Base-by-base conservation (phyloP, 345 rosid species). In the Hirschfeldia incana region DNA sequence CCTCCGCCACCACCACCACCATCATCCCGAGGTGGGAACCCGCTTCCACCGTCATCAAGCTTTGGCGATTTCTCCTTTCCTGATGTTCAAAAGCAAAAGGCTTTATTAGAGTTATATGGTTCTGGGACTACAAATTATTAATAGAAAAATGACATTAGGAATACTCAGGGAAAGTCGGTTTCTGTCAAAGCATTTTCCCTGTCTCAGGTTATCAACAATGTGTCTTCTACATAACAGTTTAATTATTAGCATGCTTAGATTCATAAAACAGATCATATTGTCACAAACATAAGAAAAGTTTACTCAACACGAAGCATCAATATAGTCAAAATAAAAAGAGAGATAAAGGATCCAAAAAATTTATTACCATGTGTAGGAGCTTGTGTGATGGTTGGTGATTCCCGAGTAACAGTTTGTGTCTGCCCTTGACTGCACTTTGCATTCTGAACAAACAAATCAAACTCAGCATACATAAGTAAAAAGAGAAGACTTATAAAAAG, bases 1-100 rank as follows among this genome's bases (percentile, higher is more conserved):
- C 98, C 97, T 0, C 97, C 96, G 0, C 96, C 98, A 0, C 97
- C 95, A 3, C 86, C 95, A 0, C 86, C 95, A 32, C 84, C 94
- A 12, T 82, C 90, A 63, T 84, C 94, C 2, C 89, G 77, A 34
- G 97, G 97, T 0, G 97, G 97, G 53, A 91, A 79, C 15, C 95
- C 93, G n/a, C 83, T 84, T 36, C 94, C 95, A 7, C 94, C 94
- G 46, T 90, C 95, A 79, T 92, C 97, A 3, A 92, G 86, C 61
- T 86, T 76, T 0, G 91, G 92, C 0, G 97, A 83, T 72, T 85
- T 88, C 81, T 86, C 87, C 39, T 83, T 81, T 58, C 80, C 91
- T 87, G 85, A 75, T 62, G 55, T 55, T 39, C 44, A 46, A 6
- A 69, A 37, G 2, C 59, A 63, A 68, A 46, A 78, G 36, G 70